Conservation (phyloP, 805 yeast genomes). For the Teunomyces kruisii region DNA sequence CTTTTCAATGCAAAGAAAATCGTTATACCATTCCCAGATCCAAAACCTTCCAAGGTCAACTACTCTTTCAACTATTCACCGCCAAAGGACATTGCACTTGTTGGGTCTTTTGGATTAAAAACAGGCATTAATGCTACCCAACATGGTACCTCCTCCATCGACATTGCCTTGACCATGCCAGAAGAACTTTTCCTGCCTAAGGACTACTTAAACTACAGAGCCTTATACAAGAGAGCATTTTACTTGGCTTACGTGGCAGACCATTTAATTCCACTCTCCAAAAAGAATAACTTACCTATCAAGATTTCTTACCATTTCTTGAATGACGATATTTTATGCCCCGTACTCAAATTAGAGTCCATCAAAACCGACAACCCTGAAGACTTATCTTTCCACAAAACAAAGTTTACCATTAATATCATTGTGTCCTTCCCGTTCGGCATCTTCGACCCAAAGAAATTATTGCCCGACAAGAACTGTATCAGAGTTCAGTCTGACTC, state of each 20-base stretch:
- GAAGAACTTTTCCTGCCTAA: slow-evolving; percentile 70
- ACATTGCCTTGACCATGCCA: slow-evolving; percentile 84
- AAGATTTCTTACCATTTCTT: slow-evolving; percentile 62
- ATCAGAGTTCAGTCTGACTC: slow-evolving; percentile 62
- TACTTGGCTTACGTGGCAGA: slow-evolving; percentile 79
- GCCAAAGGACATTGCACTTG: slow-evolving; percentile 75
- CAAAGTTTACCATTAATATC: slow-evolving; percentile 70
- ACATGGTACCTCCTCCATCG: slow-evolving; percentile 48
- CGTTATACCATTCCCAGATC: slow-evolving; percentile 84
- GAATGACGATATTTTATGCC: slow-evolving; percentile 76
- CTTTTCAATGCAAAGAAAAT: slow-evolving; percentile 53
- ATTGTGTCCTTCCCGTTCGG: slow-evolving; percentile 72
- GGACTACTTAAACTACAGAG: slow-evolving; percentile 88
- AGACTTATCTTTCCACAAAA: slow-evolving; percentile 58
- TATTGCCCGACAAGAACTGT: slow-evolving; percentile 78
- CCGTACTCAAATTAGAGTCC: slow-evolving; percentile 66
- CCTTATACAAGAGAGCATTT: slow-evolving; percentile 85
- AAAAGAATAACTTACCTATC: slow-evolving; percentile 58
- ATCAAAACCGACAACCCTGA: slow-evolving; percentile 46
- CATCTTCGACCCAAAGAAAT: slow-evolving; percentile 69
- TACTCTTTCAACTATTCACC: slow-evolving; percentile 67
- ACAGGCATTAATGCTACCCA: slow-evolving; percentile 51
- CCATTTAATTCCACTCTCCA: slow-evolving; percentile 52
- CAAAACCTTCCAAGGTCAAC: slow-evolving; percentile 72
- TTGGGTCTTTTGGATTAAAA: slow-evolving; percentile 88